phyloP scores from a whole-genome alignment of 257 asterid genomes.

The Misopates orontium region DNA sequence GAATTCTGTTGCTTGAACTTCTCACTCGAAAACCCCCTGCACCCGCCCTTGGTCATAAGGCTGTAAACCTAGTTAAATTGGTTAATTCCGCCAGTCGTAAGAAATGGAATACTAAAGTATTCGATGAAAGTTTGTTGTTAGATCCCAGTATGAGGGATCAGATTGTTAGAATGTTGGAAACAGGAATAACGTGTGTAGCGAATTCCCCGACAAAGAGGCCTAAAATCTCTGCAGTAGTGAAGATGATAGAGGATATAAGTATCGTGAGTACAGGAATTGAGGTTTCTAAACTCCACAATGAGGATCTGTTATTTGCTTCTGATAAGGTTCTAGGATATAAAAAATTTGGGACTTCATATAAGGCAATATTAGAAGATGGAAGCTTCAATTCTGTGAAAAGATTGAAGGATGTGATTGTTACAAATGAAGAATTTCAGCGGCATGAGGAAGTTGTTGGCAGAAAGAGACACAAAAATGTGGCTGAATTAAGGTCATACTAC shows the following conservation, averaged over 20 bases:
- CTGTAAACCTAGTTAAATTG: not conserved
- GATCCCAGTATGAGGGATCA: too few relatives aligned
- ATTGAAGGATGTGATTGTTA: slow-evolving; percentile 9
- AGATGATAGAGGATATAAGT: slow-evolving; percentile 18
- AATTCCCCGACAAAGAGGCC: slow-evolving; percentile 24
- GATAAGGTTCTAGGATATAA: not conserved
- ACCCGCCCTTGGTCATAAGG: not conserved
- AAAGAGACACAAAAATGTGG: slow-evolving; percentile 19
- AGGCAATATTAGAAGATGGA: slow-evolving; percentile 2
- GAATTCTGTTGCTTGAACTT: slow-evolving; percentile 30
- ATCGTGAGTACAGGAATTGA: not conserved
- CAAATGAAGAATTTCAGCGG: not conserved
- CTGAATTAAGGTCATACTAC: not conserved
- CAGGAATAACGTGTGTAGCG: slow-evolving; percentile 20
- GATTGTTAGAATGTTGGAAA: not conserved
- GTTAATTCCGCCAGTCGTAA: not conserved
- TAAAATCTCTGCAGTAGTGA: slow-evolving; percentile 23
- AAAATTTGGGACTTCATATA: not conserved
- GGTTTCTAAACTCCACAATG: not conserved
- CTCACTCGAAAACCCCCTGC: slow-evolving; percentile 32
- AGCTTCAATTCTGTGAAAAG: not conserved
- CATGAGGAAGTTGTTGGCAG: slow-evolving; percentile 14
- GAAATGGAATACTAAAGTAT: not conserved
- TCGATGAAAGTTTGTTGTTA: not conserved
- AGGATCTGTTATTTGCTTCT: not conserved